Percentiles rank a stretch among this genome's conserved stretches.
These are phyloP conservation scores for Tuber aestivum DNA, from an alignment of 495 filamentous ascomycete species.

Conservation along the genomic window DNA sequence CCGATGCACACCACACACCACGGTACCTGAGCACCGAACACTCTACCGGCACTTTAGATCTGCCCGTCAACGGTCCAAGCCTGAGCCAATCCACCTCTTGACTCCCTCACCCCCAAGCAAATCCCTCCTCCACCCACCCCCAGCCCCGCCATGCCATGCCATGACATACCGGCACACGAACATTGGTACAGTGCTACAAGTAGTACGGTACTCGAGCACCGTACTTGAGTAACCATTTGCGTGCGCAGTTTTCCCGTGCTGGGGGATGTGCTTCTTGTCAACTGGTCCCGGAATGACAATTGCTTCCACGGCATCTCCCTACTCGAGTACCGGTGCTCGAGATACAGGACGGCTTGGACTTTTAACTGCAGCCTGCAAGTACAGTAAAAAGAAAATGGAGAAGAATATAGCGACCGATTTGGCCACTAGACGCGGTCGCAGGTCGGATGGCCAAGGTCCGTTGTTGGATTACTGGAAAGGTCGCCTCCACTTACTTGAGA, in stretches of 20 bases:
- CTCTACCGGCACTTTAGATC: background rate
- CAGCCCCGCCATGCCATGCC: background rate
- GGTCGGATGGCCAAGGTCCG: background rate
- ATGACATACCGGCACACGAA: too few species aligned
- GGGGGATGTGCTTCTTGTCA: background rate
- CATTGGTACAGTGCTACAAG: too few species aligned
- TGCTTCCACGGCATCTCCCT: background rate
- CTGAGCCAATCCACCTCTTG: background rate
- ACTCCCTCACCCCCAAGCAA: background rate
- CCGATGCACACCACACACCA: background rate
- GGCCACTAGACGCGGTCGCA: background rate
- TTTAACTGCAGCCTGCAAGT: background rate
- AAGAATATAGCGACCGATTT: background rate
- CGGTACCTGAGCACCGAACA: background rate
- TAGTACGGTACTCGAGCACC: too few species aligned
- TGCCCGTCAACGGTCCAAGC: conserved; percentile 2
- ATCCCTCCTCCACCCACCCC: background rate
- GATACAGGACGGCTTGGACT: background rate
- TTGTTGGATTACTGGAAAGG: background rate
- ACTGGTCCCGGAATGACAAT: background rate
- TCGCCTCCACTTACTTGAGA: background rate
- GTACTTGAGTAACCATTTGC: background rate
- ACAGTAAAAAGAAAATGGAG: background rate
- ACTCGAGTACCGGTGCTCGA: background rate
- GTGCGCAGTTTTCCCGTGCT: background rate